Percentiles rank a stretch among this genome's conserved stretches.
Evolutionary conservation across 2,329 filamentous ascomycete species (phyloP).

Genomic region (Aspergillus sp.): DNA sequence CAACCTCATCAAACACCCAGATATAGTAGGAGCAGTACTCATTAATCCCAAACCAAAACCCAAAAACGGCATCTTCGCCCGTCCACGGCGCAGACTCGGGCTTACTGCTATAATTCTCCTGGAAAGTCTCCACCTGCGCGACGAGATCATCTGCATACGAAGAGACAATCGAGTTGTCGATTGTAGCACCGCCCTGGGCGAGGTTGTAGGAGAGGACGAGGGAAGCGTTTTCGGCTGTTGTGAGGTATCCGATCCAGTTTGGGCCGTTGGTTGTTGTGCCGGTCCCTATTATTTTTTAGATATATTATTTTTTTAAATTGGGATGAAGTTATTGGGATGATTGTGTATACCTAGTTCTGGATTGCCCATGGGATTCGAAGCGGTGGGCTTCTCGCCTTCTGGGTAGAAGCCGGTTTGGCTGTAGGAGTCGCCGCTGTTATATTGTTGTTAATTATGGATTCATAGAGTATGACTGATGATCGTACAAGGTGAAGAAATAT

Average conservation of each 20-base stretch:
- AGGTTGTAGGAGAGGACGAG: slow-evolving; percentile 50
- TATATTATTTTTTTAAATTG: too few relatives aligned
- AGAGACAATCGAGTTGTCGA: slow-evolving; percentile 48
- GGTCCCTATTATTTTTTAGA: slow-evolving; percentile 24
- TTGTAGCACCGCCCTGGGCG: slow-evolving; percentile 51
- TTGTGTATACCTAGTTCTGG: slow-evolving; percentile 34
- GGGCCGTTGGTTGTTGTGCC: slow-evolving; percentile 46
- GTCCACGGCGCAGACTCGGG: slow-evolving; percentile 21
- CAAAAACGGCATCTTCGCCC: slow-evolving; percentile 21
- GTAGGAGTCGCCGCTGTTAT: slow-evolving; percentile 56
- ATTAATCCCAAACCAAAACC: slow-evolving; percentile 31
- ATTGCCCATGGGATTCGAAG: slow-evolving; percentile 57
- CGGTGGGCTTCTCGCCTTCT: slow-evolving; percentile 46
- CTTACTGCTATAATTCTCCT: slow-evolving; percentile 35
- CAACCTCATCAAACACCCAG: too few relatives aligned
- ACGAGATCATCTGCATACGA: slow-evolving; percentile 52
- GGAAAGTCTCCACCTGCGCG: slow-evolving; percentile 39
- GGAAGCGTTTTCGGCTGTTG: slow-evolving; percentile 44
- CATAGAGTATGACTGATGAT: neutral
- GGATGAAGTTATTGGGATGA: too few relatives aligned
- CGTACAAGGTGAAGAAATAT: slow-evolving; percentile 42
- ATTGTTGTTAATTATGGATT: neutral
- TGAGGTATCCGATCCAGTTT: slow-evolving; percentile 51
- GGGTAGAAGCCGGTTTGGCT: slow-evolving; percentile 57
- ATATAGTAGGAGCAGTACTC: slow-evolving; percentile 9